A percentile compares a stretch with the other conserved stretches of the same genome.
Evolutionary conservation across 305 asterid species (phyloP).

Genomic region (Euphrasia arctica): DNA sequence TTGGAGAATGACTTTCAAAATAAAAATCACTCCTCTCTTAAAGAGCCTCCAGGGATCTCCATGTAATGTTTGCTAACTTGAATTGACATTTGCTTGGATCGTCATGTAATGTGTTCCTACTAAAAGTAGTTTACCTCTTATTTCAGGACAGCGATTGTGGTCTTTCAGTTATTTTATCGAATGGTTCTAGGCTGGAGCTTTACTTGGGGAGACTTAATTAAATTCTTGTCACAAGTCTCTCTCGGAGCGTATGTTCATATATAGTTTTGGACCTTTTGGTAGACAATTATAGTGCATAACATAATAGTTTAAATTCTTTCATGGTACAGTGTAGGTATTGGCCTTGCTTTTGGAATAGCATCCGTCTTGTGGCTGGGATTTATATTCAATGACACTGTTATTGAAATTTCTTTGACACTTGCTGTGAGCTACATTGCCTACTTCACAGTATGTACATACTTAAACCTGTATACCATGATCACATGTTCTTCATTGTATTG

Average conservation of each 20-base stretch:
- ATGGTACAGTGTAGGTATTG: slow-evolving; percentile 69
- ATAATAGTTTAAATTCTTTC: slow-evolving; percentile 31
- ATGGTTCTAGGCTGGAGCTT: slow-evolving; percentile 86
- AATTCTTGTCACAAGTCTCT: slow-evolving; percentile 66
- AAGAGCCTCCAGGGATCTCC: too few species aligned
- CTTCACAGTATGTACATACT: slow-evolving; percentile 68
- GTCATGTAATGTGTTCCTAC: neutral
- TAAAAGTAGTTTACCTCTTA: slow-evolving; percentile 13
- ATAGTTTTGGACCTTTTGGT: slow-evolving; percentile 17
- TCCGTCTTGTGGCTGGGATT: slow-evolving; percentile 94
- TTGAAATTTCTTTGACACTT: slow-evolving; percentile 82
- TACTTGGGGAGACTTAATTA: slow-evolving; percentile 62
- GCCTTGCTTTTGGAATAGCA: slow-evolving; percentile 84
- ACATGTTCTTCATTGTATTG: slow-evolving; percentile 20
- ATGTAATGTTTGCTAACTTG: too few species aligned
- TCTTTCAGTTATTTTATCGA: slow-evolving; percentile 75
- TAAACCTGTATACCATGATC: slow-evolving; percentile 17
- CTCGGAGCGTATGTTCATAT: slow-evolving; percentile 89
- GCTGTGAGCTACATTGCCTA: slow-evolving; percentile 96
- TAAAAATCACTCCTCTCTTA: too few species aligned
- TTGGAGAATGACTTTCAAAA: too few species aligned
- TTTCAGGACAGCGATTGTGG: slow-evolving; percentile 93
- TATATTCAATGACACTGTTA: slow-evolving; percentile 97
- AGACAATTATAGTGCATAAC: slow-evolving; percentile 18
- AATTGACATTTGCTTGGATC: too few species aligned